Base-by-base conservation (phyloP, 2,329 filamentous ascomycete genomes). In the Cercospora janseana region DNA sequence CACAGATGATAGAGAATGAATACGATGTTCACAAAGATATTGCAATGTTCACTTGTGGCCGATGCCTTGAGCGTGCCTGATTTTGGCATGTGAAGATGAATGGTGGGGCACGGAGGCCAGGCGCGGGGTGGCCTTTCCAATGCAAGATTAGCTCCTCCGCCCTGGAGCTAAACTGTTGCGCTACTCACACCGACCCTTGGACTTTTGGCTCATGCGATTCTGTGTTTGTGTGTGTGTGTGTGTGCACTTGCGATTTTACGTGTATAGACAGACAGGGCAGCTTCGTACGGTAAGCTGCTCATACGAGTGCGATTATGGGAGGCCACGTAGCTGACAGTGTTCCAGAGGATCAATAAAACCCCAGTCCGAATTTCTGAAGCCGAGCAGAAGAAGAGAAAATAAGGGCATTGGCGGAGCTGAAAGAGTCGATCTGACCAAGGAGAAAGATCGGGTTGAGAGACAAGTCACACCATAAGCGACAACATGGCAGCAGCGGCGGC, bases 401-500 rank as follows among this genome's bases (percentile, higher is more conserved):
- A 28, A n/a, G n/a, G 27, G 18, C 27, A 31, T 43, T 43, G 23
- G 29, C 8, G 28, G 24, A 27, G n/a, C 20, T 20, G 16, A 26
- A 45, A n/a, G n/a, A 13, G 12, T 21, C 3, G 13, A n/a, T 18
- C 41, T 23, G 21, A 10, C 15, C 15, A 21, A n/a, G 23, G 21
- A 35, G 16, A 6, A 13, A 28, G 23, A 16, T 4, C 32, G 12
- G 23, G 15, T 13, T 23, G 15, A 18, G 13, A 35, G 6, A 21
- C 44, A 24, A 24, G n/a, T 24, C 15, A 23, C 8, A 23, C n/a
- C 10, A 31, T 15, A 23, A 2, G 12, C 28, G 46, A 13, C 15
- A 34, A 31, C 8, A 64, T 62, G 58, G 60, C 63, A 65, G 68
- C 72, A 35, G 63, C 67, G 59, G 72, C 71, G 47, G 70, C 65